Evolutionary conservation across 2,329 filamentous ascomycete genomes (phyloP), one percentile per base, ranked within the genome.

Genomic region (Xenoacremonium recifei): DNA sequence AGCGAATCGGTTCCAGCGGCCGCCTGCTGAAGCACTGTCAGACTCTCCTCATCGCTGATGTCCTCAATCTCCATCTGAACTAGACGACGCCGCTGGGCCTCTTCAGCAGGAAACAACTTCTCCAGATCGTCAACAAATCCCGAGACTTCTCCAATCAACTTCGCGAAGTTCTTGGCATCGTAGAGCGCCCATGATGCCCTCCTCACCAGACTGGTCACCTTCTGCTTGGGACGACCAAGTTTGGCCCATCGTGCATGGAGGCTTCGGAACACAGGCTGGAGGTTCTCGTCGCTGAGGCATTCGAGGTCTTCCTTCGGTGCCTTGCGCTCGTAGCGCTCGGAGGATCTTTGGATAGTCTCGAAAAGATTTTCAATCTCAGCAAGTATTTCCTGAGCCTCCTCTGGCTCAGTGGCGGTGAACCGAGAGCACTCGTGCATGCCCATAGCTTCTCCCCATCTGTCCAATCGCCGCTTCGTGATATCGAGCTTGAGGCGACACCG

Each of bases 301-400:
- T 4, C 9, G 21, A 36, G 7, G 13, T 53, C 46, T 3, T 49
- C 37, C 10, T 30, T 33, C 13, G 32, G 30, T 12, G 44, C 40
- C 4, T 25, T 25, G 2, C 39, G 37, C 30, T 50, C 42, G 40
- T 61, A 60, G 20, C 53, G 51, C 35, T 51, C 49, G 13, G 57
- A 57, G 37, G 49, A 37, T 17, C 49, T 54, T 19, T 50, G 38
- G 1, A 53, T 34, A 2, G 37, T 45, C 30, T 51, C 13, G 15
- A 61, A 59, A 9, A 62, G 51, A n/a, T 48, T 19, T 2, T 21
- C 37, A n/a, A 62, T 57, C 36, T 60, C 44, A 39, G 53, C 54
- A 7, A 64, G 43, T 6, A 61, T 49, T 11, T 31, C 42, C 21
- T 45, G 45, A 23, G 38, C 49, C 23, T 58, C 50, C 9, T 33